Percentiles rank a stretch among this genome's conserved stretches.
phyloP scores from a whole-genome alignment of 176 grass and related monocot genomes.

The Raddia distichophylla region DNA sequence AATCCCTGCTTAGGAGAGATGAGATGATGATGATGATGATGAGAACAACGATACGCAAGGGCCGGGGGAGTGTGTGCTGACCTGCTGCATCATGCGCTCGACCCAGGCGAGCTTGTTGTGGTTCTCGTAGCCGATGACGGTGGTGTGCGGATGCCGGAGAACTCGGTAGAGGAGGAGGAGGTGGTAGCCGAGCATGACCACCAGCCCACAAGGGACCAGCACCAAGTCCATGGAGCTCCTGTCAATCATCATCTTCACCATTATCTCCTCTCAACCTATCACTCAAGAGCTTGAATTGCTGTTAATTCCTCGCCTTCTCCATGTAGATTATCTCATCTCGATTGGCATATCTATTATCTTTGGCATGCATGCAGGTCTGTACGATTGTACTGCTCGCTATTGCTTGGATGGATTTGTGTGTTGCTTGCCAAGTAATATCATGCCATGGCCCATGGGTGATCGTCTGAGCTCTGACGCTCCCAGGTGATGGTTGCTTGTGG shows the following conservation, averaged over 20 bases:
- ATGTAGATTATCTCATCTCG: not conserved
- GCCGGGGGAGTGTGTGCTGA: not conserved
- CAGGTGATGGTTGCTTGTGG: slow-evolving; percentile 37
- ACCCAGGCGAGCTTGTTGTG: slow-evolving; percentile 85
- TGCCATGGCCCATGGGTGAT: not conserved
- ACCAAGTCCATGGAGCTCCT: slow-evolving; percentile 68
- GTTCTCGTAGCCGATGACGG: slow-evolving; percentile 74
- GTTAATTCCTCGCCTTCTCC: not conserved
- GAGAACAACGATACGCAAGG: too few species aligned
- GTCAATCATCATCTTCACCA: slow-evolving; percentile 31
- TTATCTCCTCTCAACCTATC: not conserved
- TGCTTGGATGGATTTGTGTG: slow-evolving; percentile 31
- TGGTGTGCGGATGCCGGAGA: slow-evolving; percentile 56
- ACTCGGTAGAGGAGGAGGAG: slow-evolving; percentile 69
- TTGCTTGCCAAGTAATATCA: not conserved
- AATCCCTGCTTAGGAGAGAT: too few species aligned
- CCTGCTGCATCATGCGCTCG: slow-evolving; percentile 58
- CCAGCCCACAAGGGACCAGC: slow-evolving; percentile 61
- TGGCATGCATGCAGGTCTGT: not conserved
- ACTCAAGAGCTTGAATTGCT: not conserved
- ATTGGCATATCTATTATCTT: too few species aligned
- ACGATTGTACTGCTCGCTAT: slow-evolving; percentile 20
- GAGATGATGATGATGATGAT: too few species aligned
- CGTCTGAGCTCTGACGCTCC: not conserved
- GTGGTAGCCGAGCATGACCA: slow-evolving; percentile 73